A percentile compares a stretch with the other conserved stretches of the same genome.
These are phyloP conservation scores for Pyrenophora teres DNA, from an alignment of 2,329 filamentous ascomycete species.

Conservation along the genomic window DNA sequence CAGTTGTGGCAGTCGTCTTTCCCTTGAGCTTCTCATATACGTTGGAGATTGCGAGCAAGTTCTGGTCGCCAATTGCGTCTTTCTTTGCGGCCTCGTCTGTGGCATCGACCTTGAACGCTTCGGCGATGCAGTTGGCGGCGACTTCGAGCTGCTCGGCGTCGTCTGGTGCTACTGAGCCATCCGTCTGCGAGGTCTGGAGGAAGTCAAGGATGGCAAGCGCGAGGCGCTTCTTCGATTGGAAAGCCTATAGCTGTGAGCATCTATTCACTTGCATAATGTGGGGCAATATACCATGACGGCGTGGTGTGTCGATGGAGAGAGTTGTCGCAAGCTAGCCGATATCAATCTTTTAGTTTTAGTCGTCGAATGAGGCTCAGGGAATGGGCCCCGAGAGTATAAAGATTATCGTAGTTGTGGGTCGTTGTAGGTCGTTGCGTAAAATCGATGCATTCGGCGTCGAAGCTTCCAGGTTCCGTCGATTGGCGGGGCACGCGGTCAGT, in stretches of 20 bases:
- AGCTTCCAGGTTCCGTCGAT: constrained; percentile 28
- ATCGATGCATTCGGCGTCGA: constrained; percentile 23
- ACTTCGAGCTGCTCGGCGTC: constrained; percentile 95
- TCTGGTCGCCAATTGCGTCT: constrained; percentile 82
- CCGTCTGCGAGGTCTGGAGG: constrained; percentile 78
- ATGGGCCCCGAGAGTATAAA: constrained; percentile 2
- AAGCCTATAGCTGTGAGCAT: constrained; percentile 41
- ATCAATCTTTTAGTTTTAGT: neutral
- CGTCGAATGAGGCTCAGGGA: neutral
- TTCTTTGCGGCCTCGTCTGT: constrained; percentile 71
- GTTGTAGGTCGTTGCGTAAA: neutral
- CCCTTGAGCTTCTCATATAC: constrained; percentile 95
- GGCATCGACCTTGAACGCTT: constrained; percentile 95
- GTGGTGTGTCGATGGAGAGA: constrained; percentile 8
- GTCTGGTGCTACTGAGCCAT: constrained; percentile 85
- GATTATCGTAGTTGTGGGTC: constrained; percentile 7
- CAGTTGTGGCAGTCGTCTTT: constrained; percentile 57
- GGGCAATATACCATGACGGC: constrained; percentile 38
- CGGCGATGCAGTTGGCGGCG: constrained; percentile 89
- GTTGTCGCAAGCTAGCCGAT: constrained; percentile 4
- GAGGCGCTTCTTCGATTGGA: constrained; percentile 75
- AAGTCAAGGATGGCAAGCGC: constrained; percentile 98
- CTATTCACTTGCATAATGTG: constrained; percentile 14
- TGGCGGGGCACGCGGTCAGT: constrained; percentile 21
- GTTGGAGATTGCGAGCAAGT: constrained; percentile 86